Evolutionary conservation across 108 stramenopile genomes (phyloP), one percentile per base, ranked within the genome.

Genomic region (Ochromonas danica): DNA sequence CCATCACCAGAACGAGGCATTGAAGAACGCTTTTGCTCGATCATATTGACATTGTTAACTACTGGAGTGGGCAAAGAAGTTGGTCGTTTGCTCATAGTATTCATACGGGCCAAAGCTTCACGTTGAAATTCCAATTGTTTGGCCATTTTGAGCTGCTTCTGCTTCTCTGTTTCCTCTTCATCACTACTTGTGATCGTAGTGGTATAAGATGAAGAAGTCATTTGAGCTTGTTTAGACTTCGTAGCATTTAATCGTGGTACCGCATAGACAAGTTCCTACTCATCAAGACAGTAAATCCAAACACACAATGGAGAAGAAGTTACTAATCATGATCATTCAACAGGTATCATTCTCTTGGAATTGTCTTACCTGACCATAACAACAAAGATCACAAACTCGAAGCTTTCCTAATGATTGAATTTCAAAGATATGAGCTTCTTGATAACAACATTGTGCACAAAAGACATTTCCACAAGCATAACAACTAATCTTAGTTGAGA

Each of bases 381-480:
- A 67, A 67, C 63, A 67, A 6, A 31, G 35, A 31, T 22, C 6
- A 25, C 63, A 67, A 36, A 67, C 63, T 14, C 63, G 63, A 6
- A 67, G 25, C 6, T 22, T 6, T 10, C 63, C 63, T 10, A 33
- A 6, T 6, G 3, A 3, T 6, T 25, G 30, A 6, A 67, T 14
- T 67, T 67, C 63, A 3, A 6, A 10, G 6, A 67, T 67, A 14
- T 22, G 17, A 28, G 31, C 63, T 14, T 28, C 25, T 3, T 36
- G 6, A 14, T 22, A 36, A 6, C 33, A 31, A 25, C 63, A 67
- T 67, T 67, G 3, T 10, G 17, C 3, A 67, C 63, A 67, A 25
- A 67, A 22, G 25, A 67, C 25, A 36, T 67, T 67, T 36, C 63
- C 63, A 67, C 63, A 67, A 36, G 63, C 63, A 14, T 67, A 14